Percentiles rank a stretch among this genome's conserved stretches.
These are phyloP conservation scores for Lunasporangiospora selenospora DNA, from an alignment of 192 early-diverging fungal species.

Conservation along the genomic window DNA sequence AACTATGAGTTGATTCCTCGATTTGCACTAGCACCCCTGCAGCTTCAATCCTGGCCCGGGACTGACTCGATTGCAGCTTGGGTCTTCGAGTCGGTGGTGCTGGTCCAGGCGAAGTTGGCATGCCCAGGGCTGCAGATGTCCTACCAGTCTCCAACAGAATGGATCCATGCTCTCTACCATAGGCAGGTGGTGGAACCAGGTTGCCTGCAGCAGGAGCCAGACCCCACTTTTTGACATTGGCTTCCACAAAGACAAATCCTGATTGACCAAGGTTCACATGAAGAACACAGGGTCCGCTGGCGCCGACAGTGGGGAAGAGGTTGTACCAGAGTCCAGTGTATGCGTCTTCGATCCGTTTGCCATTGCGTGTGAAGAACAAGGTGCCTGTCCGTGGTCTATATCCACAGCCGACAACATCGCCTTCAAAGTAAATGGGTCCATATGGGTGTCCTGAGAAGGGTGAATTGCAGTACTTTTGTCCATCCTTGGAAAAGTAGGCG, in stretches of 20 bases:
- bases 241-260: conserved; percentile 87
- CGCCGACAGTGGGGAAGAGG: conserved; percentile 73
- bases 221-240: conserved; percentile 86
- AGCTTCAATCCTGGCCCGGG: conserved; percentile 27
- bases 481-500: conserved; percentile 71
- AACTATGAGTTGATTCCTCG: too few relatives aligned
- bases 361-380: conserved; percentile 81
- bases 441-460: conserved; percentile 69
- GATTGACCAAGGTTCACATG: conserved; percentile 79
- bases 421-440: conserved; percentile 70
- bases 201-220: conserved; percentile 75
- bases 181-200: conserved; percentile 78
- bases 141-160: conserved; percentile 59
- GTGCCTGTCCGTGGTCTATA: conserved; percentile 78
- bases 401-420: conserved; percentile 79
- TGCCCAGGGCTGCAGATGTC: conserved; percentile 1
- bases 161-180: conserved; percentile 77
- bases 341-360: conserved; percentile 71
- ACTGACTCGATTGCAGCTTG: conserved; percentile 28
- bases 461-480: conserved; percentile 72
- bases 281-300: conserved; percentile 61
- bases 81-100: conserved; percentile 16
- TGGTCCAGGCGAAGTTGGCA: conserved; percentile 2
- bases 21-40: conserved; percentile 34
- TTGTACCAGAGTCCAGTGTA: conserved; percentile 64